These are phyloP conservation scores for Cryphonectria radicalis DNA, from an alignment of 2,329 filamentous ascomycete species.

Conservation along the genomic window DNA sequence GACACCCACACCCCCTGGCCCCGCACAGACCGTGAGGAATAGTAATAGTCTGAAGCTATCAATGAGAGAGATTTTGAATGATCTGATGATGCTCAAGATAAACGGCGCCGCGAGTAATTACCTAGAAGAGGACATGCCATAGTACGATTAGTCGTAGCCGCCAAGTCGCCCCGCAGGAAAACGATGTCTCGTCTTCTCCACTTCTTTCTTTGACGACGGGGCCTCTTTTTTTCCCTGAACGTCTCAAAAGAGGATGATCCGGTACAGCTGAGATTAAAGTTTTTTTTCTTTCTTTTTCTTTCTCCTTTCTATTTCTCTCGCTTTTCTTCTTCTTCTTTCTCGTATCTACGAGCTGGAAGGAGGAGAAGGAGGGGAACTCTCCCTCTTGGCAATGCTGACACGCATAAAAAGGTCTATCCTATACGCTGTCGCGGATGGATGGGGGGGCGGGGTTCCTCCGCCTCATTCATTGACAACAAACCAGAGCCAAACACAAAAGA, in stretches of 20 bases:
- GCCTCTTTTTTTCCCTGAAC: neutral
- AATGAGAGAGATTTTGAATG: neutral
- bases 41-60: neutral
- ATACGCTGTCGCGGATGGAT: neutral
- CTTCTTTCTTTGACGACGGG: neutral
- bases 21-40: neutral
- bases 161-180: neutral
- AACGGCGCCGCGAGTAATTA: neutral
- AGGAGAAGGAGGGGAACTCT: neutral
- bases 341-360: neutral
- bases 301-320: neutral
- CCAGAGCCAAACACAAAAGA: neutral
- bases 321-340: neutral
- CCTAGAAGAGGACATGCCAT: neutral
- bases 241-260: neutral
- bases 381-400: conserved; percentile 4
- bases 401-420: neutral
- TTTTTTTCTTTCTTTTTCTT: neutral
- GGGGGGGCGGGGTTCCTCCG: too few species aligned
- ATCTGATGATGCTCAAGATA: neutral
- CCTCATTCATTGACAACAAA: too few species aligned
- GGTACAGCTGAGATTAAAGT: neutral
- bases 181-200: neutral
- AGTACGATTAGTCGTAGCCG: too few species aligned
- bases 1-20: neutral